Evolutionary conservation across 2,329 filamentous ascomycete genomes (phyloP), one percentile per base, ranked within the genome.

Genomic region (Colletotrichum tofieldiae): DNA sequence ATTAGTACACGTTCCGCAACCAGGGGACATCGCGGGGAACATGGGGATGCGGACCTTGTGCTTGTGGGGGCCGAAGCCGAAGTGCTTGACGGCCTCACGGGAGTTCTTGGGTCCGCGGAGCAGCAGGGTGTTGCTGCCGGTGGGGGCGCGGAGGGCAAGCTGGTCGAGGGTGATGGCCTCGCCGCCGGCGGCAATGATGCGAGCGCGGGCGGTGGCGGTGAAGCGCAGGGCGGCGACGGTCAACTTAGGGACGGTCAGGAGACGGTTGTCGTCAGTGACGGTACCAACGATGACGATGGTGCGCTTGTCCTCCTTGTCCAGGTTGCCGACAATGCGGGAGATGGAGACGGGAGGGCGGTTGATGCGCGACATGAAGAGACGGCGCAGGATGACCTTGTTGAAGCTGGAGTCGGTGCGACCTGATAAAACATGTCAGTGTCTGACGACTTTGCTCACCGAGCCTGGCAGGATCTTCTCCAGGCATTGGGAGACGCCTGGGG

Each of bases 31-130:
- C 16, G 20, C 5, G 26, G 5, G 16, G 9, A 26, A 2, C 1
- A 2, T n/a, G 12, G 2, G 9, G 49, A 83, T 59, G 5, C 89
- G 78, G 85, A 94, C 94, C 93, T 98, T 99, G 93, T 97, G 89
- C 86, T 92, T 95, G 92, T 99, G 96, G 78, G 96, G 96, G 78
- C 96, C 97, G 81, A 99, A 93, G 84, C 97, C 96, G 84, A 99
- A 99, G 90, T 99, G 97, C 93, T 97, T 98, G 86, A 98, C 89
- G 76, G 96, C 94, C 92, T 99, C 96, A 84, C 96, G 93, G 80
- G 94, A 86, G 88, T 98, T 98, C 94, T 98, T 99, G 86, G 96
- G 95, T 77, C 96, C 96, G 86, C 96, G 94, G 84, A 99, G 93
- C 81, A 98, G 92, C 80, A 99, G 90, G 77, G 96, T 98, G 92